Evolutionary conservation across 169 alveolate genomes (phyloP), one percentile per base, ranked within the genome.

Genomic region (Plasmodium gaboni): DNA sequence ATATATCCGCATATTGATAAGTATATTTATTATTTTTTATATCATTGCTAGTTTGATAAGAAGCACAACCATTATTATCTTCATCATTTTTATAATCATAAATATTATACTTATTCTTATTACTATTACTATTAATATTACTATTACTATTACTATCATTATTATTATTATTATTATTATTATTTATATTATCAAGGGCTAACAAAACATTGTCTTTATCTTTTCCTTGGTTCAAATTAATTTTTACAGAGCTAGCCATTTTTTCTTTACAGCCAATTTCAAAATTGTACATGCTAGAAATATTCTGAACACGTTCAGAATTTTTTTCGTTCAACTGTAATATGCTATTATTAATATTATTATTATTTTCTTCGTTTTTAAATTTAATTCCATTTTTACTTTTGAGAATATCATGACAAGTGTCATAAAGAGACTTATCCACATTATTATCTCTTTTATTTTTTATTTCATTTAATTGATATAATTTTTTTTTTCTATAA

Each of bases 401-500:
- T 17, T 57, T 74, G n/a, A 59, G 24, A 44, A 60, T 32, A 38
- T 74, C 2, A 28, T 38, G n/a, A 61, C 22, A 60, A 74, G 7
- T 59, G 9, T 60, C 63, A 13, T 42, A 9, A 38, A 74, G 10
- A 38, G 24, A 42, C 12, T 38, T 60, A 5, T 74, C 63, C 17
- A 0, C 32, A 2, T 50, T 46, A 44, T 32, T 74, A 46, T 68
- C 69, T 46, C 15, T 76, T 24, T 76, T 64, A 50, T 76, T 76
- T 13, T 64, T 76, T 12, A 50, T 76, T 15, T 64, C 50, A 5
- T 63, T 65, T 53, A 83, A 15, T 17, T 67, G 59, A 71, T 83
- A 68, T 17, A 44, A 61, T 60, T 38, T 68, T 17, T 55, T 71
- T 7, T 68, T 83, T 59, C 83, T 65, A 71, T 83, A 71, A 13